Conservation (phyloP, 2,329 filamentous ascomycete species). For the Zymoseptoria pseudotritici region DNA sequence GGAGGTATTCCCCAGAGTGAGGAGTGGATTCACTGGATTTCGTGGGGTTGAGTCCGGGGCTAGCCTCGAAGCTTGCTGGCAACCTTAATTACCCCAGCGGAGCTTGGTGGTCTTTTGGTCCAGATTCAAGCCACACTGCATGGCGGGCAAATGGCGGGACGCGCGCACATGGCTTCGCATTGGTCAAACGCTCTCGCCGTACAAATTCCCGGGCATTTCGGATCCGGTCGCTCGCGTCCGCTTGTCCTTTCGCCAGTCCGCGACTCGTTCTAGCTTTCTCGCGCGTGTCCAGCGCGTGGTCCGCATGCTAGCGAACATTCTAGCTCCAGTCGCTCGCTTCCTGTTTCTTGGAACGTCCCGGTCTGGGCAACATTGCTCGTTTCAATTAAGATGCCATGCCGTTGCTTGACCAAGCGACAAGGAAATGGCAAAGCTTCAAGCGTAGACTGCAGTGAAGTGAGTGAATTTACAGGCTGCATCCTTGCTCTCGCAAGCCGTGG, state of each 20-base stretch:
- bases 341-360: background rate
- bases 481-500: background rate
- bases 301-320: background rate
- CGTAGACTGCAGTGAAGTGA: background rate
- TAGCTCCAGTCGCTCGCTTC: background rate
- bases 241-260: background rate
- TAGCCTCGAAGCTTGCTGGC: background rate
- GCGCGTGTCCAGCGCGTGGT: background rate
- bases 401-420: background rate
- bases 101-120: background rate
- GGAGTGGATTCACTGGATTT: background rate
- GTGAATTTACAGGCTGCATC: background rate
- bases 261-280: background rate
- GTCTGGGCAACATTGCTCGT: background rate
- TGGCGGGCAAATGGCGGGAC: background rate
- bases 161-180: background rate
- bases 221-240: background rate
- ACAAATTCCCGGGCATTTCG: background rate
- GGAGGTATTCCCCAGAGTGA: slow-evolving; percentile 2
- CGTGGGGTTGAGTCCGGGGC: background rate
- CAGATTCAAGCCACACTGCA: background rate
- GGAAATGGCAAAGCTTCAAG: background rate
- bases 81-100: background rate
- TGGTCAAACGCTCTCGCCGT: background rate
- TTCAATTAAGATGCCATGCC: background rate